Percentiles rank a stretch among this genome's conserved stretches.
Conservation (phyloP, 1,139 yeast species). For the Taiozyma sp. region DNA sequence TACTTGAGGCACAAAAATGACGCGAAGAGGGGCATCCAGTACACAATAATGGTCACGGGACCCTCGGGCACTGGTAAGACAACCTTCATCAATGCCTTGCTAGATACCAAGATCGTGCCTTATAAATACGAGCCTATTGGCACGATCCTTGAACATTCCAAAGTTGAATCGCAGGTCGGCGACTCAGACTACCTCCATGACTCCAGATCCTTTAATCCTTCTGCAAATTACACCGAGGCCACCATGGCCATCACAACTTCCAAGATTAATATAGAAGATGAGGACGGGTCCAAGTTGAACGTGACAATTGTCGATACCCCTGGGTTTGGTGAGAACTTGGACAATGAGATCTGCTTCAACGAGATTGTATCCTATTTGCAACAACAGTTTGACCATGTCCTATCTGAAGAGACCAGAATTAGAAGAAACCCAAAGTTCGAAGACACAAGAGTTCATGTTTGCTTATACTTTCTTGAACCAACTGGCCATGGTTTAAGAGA, state of each 20-base stretch:
- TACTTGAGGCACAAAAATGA: conserved; percentile 63
- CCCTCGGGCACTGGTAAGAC: conserved; percentile 78
- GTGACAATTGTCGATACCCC: conserved; percentile 69
- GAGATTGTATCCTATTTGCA: conserved; percentile 75
- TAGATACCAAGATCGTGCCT: conserved; percentile 55
- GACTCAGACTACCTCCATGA: conserved; percentile 32
- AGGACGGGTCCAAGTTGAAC: conserved; percentile 54
- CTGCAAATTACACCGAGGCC: conserved; percentile 45
- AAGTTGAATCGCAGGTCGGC: conserved; percentile 30
- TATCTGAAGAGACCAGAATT: conserved; percentile 75
- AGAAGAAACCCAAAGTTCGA: conserved; percentile 77
- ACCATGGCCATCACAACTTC: conserved; percentile 63
- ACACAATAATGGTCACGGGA: conserved; percentile 77
- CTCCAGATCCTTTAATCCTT: conserved; percentile 34
- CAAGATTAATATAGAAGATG: conserved; percentile 53
- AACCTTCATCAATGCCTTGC: conserved; percentile 72
- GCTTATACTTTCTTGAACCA: conserved; percentile 67
- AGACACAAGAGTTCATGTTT: conserved; percentile 72
- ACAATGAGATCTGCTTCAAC: conserved; percentile 58
- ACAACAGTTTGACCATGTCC: conserved; percentile 76
- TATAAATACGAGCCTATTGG: conserved; percentile 46
- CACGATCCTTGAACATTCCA: conserved; percentile 21
- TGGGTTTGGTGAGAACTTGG: conserved; percentile 73
- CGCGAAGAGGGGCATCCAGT: conserved; percentile 79
- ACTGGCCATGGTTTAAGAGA: conserved; percentile 79